phyloP scores from a whole-genome alignment of 768 basidiomycete species.

The Hypholoma fasciculare region DNA sequence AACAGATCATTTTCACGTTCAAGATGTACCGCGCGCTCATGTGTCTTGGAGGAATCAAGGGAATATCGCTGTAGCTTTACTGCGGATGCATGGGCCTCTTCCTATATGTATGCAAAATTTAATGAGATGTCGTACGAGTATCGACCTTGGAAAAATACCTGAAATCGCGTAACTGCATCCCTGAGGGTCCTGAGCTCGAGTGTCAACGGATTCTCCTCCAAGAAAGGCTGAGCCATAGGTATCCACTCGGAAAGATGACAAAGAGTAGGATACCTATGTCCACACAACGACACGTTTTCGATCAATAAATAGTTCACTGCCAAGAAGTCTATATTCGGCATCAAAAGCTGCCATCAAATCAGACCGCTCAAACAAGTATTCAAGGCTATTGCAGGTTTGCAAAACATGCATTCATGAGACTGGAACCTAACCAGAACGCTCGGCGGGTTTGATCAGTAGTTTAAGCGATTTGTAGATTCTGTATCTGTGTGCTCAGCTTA shows the following conservation, averaged over 20 bases:
- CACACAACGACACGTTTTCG: neutral
- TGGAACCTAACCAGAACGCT: too few species aligned
- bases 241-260: neutral
- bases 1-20: constrained; percentile 62
- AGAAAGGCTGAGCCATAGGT: neutral
- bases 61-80: constrained; percentile 67
- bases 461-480: too few species aligned
- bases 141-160: constrained; percentile 33
- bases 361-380: too few species aligned
- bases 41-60: constrained; percentile 48
- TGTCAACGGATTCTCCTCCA: constrained; percentile 41
- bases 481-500: too few species aligned
- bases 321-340: neutral
- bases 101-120: constrained; percentile 36
- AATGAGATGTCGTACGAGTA: neutral
- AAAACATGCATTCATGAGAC: too few species aligned
- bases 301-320: neutral
- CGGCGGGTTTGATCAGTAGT: too few species aligned
- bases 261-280: neutral
- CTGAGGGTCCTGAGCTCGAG: constrained; percentile 48
- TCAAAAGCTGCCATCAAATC: neutral
- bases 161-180: constrained; percentile 46
- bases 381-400: too few species aligned
- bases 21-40: constrained; percentile 47
- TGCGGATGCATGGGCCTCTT: constrained; percentile 67